Evolutionary conservation across 2,329 filamentous ascomycete genomes (phyloP).

Genomic region (Phyllosticta citriasiana): DNA sequence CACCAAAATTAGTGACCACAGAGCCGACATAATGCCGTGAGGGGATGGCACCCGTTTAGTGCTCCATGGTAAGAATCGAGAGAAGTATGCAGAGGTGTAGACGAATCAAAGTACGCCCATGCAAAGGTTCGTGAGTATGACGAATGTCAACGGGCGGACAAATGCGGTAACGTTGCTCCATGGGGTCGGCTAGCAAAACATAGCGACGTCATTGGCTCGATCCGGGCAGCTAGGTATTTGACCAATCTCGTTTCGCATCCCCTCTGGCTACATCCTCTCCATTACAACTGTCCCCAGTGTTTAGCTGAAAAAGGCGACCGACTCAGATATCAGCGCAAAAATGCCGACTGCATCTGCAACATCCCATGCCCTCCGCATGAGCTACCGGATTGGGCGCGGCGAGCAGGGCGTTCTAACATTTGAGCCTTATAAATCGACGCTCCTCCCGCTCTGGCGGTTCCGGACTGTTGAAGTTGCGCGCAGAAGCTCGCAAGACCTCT

Average conservation of each 20-base stretch:
- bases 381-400: slow-evolving; percentile 49
- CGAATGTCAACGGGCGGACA: neutral
- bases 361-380: slow-evolving; percentile 31
- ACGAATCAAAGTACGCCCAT: too few relatives aligned
- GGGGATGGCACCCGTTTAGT: too few relatives aligned
- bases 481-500: slow-evolving; percentile 40
- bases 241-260: neutral
- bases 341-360: neutral
- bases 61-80: too few relatives aligned
- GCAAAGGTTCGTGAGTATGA: neutral
- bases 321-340: neutral
- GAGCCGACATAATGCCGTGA: too few relatives aligned
- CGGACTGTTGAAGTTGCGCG: slow-evolving; percentile 42
- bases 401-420: slow-evolving; percentile 53
- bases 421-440: slow-evolving; percentile 52
- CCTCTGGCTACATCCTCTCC: neutral
- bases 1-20: too few relatives aligned
- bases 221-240: neutral
- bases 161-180: neutral
- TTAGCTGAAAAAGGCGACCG: neutral
- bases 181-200: neutral
- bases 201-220: slow-evolving; percentile 7
- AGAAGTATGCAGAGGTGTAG: too few relatives aligned
- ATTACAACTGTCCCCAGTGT: neutral
- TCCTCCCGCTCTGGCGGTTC: slow-evolving; percentile 53